Evolutionary conservation across 306 rosid genomes (phyloP).

Genomic region (Prunus mume): DNA sequence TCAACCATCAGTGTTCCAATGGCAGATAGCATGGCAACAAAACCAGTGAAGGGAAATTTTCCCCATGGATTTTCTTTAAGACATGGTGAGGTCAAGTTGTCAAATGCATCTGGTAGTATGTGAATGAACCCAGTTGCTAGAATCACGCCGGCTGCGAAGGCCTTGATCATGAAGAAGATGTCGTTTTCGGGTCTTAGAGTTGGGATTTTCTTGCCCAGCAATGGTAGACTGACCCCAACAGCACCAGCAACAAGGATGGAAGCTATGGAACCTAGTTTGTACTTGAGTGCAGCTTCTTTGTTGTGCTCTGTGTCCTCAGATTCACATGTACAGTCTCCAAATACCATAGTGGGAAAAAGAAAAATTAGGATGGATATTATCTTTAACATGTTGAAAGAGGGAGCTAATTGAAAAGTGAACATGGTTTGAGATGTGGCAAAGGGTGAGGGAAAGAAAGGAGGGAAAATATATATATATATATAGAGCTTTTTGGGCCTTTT

Average conservation of each 20-base stretch:
- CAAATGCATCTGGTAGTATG: constrained; percentile 64
- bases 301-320: constrained; percentile 6
- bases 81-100: constrained; percentile 56
- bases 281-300: constrained; percentile 30
- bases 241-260: constrained; percentile 61
- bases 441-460: not conserved
- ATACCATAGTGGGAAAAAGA: constrained; percentile 30
- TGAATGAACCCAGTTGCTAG: constrained; percentile 67
- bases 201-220: constrained; percentile 54
- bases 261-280: constrained; percentile 60
- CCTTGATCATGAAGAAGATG: constrained; percentile 61
- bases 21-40: constrained; percentile 64
- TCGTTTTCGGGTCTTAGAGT: constrained; percentile 43
- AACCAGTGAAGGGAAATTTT: constrained; percentile 50
- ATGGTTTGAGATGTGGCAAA: not conserved
- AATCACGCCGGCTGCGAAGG: constrained; percentile 77
- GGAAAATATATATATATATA: not conserved
- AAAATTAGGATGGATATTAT: constrained; percentile 10
- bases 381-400: constrained; percentile 20
- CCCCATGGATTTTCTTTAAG: constrained; percentile 54
- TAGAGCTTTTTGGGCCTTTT: not conserved
- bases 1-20: constrained; percentile 66
- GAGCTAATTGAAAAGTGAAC: constrained; percentile 14
- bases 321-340: constrained; percentile 36
- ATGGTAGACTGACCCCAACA: constrained; percentile 61